Conservation (phyloP, 2,329 filamentous ascomycete species). For the Stachybotrys chartarum region DNA sequence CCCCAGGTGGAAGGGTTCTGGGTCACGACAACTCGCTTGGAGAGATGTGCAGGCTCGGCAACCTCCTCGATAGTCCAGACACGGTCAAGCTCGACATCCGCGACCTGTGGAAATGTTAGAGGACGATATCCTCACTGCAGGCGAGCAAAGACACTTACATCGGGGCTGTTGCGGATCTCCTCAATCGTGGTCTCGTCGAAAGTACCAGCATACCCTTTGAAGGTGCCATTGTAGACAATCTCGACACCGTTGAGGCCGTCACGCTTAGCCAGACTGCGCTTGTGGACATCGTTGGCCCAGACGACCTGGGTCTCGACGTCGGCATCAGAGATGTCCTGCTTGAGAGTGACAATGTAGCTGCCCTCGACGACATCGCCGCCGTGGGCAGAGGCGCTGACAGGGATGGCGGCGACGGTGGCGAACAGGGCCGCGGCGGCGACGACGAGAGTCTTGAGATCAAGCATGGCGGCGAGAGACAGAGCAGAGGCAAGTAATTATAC, state of each 20-base stretch:
- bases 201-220: conserved; percentile 34
- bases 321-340: conserved; percentile 36
- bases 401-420: conserved; percentile 11
- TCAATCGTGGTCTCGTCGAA: conserved; percentile 33
- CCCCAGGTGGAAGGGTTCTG: conserved; percentile 23
- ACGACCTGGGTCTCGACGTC: conserved; percentile 40
- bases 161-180: conserved; percentile 30
- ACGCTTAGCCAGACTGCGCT: conserved; percentile 43
- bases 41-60: conserved; percentile 10
- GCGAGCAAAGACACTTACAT: conserved; percentile 23
- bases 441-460: conserved; percentile 19
- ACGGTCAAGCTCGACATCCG: conserved; percentile 19
- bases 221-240: conserved; percentile 20
- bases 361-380: conserved; percentile 20
- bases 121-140: too few relatives aligned
- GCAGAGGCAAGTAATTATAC: neutral
- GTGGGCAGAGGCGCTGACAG: conserved; percentile 13
- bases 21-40: conserved; percentile 18
- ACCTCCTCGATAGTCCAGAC: conserved; percentile 19
- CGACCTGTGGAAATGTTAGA: conserved; percentile 14
- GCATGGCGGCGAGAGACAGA: conserved; percentile 12
- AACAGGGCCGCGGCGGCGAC: conserved; percentile 16
- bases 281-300: conserved; percentile 44
- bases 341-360: conserved; percentile 57
- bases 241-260: conserved; percentile 27